phyloP scores from a whole-genome alignment of 495 filamentous ascomycete genomes.

The Penicillium dipodomyicola region DNA sequence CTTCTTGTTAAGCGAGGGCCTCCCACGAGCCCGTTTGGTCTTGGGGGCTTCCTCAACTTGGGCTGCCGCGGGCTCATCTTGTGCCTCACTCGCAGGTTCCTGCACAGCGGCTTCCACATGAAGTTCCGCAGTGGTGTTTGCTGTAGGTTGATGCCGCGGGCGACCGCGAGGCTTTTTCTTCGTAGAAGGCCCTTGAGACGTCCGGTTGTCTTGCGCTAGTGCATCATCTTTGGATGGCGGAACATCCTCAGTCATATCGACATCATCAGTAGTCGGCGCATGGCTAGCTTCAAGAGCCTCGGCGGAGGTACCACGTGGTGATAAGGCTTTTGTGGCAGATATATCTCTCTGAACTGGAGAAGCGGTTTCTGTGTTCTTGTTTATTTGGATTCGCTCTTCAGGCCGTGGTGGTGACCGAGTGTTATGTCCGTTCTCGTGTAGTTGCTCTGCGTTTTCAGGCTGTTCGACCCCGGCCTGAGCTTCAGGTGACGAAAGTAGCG shows the following conservation, averaged over 20 bases:
- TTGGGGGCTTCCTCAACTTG: slow-evolving; percentile 1
- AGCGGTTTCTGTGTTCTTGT: background rate
- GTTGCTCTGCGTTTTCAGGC: background rate
- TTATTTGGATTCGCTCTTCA: background rate
- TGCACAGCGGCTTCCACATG: background rate
- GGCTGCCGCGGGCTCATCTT: background rate
- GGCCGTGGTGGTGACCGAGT: slow-evolving; percentile 18
- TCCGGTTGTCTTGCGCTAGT: background rate
- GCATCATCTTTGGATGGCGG: background rate
- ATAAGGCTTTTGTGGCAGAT: background rate
- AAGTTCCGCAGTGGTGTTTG: background rate
- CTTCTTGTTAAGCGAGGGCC: slow-evolving; percentile 10
- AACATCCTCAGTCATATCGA: background rate
- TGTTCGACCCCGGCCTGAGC: slow-evolving; percentile 1
- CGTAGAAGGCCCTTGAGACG: background rate
- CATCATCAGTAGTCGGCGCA: background rate
- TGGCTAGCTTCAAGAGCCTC: background rate
- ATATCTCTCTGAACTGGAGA: slow-evolving; percentile 1
- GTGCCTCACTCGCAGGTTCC: background rate
- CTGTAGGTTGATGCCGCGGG: background rate
- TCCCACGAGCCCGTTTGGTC: slow-evolving; percentile 14
- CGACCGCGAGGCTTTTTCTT: slow-evolving; percentile 11
- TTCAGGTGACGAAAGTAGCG: slow-evolving; percentile 2
- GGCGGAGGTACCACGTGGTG: background rate
- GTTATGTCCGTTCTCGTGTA: slow-evolving; percentile 17